A percentile compares a stretch with the other conserved stretches of the same genome.
phyloP scores from a whole-genome alignment of 257 asterid genomes.

The Voacanga thouarsii region DNA sequence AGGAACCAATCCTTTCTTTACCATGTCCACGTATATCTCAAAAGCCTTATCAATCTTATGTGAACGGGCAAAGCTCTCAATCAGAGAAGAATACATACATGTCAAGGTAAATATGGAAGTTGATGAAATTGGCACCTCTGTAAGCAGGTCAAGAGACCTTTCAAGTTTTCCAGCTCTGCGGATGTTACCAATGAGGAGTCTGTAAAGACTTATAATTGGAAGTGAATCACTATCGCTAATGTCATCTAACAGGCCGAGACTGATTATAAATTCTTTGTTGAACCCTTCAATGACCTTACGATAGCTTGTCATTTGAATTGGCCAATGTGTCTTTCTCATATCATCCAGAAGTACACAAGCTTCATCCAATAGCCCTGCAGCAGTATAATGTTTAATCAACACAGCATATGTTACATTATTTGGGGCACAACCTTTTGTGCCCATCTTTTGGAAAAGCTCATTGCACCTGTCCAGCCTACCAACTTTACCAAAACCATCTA shows the following conservation, averaged over 20 bases:
- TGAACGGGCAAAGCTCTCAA: conserved; percentile 48
- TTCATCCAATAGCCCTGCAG: conserved; percentile 60
- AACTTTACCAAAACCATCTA: conserved; percentile 81
- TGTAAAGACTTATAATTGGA: conserved; percentile 64
- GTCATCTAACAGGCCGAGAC: conserved; percentile 69
- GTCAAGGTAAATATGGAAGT: conserved; percentile 28
- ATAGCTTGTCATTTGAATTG: conserved; percentile 56
- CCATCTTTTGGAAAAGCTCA: conserved; percentile 61
- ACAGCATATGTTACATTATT: conserved; percentile 75
- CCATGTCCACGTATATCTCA: conserved; percentile 55
- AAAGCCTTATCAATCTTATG: conserved; percentile 63
- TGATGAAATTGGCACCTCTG: conserved; percentile 45
- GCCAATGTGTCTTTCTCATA: conserved; percentile 92
- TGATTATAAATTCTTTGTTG: conserved; percentile 59
- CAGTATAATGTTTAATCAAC: conserved; percentile 66
- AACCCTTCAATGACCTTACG: conserved; percentile 79
- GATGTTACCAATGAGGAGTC: conserved; percentile 67
- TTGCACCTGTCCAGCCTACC: conserved; percentile 69
- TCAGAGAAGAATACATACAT: conserved; percentile 53
- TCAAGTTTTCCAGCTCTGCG: conserved; percentile 76
- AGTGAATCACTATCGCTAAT: conserved; percentile 39
- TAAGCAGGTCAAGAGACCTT: conserved; percentile 63
- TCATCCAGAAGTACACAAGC: conserved; percentile 82
- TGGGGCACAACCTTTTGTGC: conserved; percentile 70
- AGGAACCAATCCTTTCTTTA: conserved; percentile 54